phyloP scores from a whole-genome alignment of 106 monocot genomes.

The Acorus gramineus region DNA sequence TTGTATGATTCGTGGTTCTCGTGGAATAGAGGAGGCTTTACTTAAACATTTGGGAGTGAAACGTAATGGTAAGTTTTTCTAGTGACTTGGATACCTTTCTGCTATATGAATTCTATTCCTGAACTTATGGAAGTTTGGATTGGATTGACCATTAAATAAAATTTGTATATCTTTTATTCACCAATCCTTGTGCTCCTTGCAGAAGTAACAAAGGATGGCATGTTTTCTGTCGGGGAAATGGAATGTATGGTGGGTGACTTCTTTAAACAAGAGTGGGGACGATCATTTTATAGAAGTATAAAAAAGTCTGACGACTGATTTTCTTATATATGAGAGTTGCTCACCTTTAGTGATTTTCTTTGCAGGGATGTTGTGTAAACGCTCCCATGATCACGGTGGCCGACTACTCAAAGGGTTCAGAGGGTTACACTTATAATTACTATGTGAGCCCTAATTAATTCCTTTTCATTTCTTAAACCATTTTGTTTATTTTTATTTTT shows the following conservation, averaged over 20 bases:
- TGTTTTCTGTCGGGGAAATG: conserved; percentile 98
- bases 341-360: background rate
- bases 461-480: background rate
- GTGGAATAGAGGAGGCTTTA: conserved; percentile 80
- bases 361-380: conserved; percentile 96
- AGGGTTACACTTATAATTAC: conserved; percentile 90
- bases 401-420: conserved; percentile 87
- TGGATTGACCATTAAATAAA: too few relatives aligned
- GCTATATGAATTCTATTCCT: too few relatives aligned
- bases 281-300: too few relatives aligned
- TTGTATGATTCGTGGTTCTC: conserved; percentile 97
- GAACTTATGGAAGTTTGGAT: background rate
- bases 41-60: conserved; percentile 91
- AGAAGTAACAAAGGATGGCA: conserved; percentile 95
- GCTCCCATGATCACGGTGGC: conserved; percentile 97
- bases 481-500: background rate
- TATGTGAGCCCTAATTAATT: conserved; percentile 48
- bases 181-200: conserved; percentile 5
- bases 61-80: conserved; percentile 51
- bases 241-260: conserved; percentile 77
- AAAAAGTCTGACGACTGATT: too few relatives aligned
- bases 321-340: background rate
- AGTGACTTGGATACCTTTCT: too few relatives aligned
- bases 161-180: too few relatives aligned
- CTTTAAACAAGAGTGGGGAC: too few relatives aligned